Conservation (phyloP, 495 filamentous ascomycete species). For the Neurospora intermedia region DNA sequence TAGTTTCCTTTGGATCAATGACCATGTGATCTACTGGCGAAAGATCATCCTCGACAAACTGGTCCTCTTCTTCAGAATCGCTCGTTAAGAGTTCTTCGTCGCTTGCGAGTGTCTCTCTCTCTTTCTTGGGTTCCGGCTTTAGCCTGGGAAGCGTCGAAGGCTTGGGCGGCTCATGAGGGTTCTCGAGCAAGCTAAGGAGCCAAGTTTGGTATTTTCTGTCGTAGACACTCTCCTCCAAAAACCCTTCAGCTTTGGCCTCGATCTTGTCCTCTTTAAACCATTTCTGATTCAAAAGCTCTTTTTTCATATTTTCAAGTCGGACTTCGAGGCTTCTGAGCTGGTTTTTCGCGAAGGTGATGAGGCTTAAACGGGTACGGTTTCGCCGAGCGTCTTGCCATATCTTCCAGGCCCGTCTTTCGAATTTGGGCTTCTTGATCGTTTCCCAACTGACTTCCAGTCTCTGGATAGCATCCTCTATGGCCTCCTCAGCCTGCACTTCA, state of each 20-base stretch:
- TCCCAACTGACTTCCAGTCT: constrained; percentile 48
- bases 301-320: constrained; percentile 40
- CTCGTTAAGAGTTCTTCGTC: constrained; percentile 37
- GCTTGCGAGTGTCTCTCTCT: constrained; percentile 1
- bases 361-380: constrained; percentile 9
- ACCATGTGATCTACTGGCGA: background rate
- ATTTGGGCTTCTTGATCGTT: constrained; percentile 39
- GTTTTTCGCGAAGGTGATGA: constrained; percentile 11
- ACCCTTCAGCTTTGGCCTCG: constrained; percentile 33
- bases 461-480: constrained; percentile 44
- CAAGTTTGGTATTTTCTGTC: constrained; percentile 44
- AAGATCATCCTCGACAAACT: constrained; percentile 27
- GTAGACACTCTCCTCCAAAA: constrained; percentile 51
- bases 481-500: constrained; percentile 34
- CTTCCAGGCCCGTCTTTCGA: constrained; percentile 42
- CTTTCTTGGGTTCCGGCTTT: constrained; percentile 6
- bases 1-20: background rate
- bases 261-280: constrained; percentile 42
- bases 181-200: constrained; percentile 42
- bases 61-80: constrained; percentile 37
- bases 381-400: constrained; percentile 46
- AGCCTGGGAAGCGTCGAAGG: constrained; percentile 20
- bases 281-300: constrained; percentile 37
- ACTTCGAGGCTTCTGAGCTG: constrained; percentile 21
- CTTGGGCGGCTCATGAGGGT: constrained; percentile 39